Evolutionary conservation across 2,329 filamentous ascomycete species (phyloP).

Genomic region (Ascocoryne sarcoides): DNA sequence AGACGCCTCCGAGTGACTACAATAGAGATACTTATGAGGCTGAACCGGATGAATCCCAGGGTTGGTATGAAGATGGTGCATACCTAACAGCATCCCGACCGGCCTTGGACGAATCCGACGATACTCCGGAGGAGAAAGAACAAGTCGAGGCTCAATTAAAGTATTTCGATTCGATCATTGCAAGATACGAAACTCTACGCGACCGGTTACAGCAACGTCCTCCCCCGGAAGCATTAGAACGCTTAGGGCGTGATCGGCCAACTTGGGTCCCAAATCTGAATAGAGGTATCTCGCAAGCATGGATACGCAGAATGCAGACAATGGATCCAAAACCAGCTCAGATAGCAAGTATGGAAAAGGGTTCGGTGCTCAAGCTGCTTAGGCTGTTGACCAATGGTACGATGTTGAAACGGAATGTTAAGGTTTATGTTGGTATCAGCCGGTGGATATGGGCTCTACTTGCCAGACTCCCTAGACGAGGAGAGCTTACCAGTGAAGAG

Average conservation of each 20-base stretch:
- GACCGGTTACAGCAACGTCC: conserved; percentile 47
- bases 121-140: conserved; percentile 14
- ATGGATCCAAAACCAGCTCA: conserved; percentile 51
- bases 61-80: conserved; percentile 69
- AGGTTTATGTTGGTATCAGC: conserved; percentile 58
- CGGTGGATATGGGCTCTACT: conserved; percentile 82
- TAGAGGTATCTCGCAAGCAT: conserved; percentile 39
- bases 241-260: conserved; percentile 44
- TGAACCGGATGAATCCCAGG: conserved; percentile 45
- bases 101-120: conserved; percentile 17
- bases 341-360: conserved; percentile 56
- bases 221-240: conserved; percentile 41
- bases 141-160: conserved; percentile 44
- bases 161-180: conserved; percentile 59
- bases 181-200: conserved; percentile 59
- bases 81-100: conserved; percentile 50
- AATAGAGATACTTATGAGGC: conserved; percentile 40
- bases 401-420: conserved; percentile 45
- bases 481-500: conserved; percentile 66
- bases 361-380: conserved; percentile 57
- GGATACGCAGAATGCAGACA: conserved; percentile 42
- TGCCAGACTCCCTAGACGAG: conserved; percentile 63
- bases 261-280: conserved; percentile 34
- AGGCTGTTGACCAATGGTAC: conserved; percentile 55
- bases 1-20: conserved; percentile 29